Base-by-base conservation (phyloP, 176 grass and related monocot genomes). In the Bromus sterilis region DNA sequence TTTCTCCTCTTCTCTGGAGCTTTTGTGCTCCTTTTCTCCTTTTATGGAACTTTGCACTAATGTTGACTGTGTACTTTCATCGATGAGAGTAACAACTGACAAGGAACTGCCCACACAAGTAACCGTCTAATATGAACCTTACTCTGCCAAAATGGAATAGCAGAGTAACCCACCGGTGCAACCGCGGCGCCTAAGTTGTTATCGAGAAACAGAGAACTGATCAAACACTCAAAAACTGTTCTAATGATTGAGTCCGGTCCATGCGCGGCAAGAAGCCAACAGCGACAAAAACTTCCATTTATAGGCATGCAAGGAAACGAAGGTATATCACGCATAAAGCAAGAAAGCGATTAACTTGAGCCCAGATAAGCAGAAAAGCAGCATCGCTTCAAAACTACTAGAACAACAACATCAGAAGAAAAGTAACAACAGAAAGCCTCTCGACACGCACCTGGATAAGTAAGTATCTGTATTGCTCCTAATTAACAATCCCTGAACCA, bases 301-400 rank as follows among this genome's bases (percentile, higher is more conserved):
- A 42, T 42, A 43, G 69, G 42, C 53, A 76, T 63, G 53, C 77
- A 89, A 55, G 80, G 80, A 12, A 56, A 40, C 13, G 2, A 55
- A 46, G 2, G 68, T 40, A 64, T 51, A 37, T 49, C 36, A n/a
- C 23, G 13, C 15, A 56, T 75, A 80, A 80, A 89, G 62, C 33
- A 84, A 89, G 71, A 85, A 71, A 89, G 24, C 40, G 59, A 62
- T 30, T 36, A 69, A 15, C 63, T 30, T 81, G 23, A 61, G 32
- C 40, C 40, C 25, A 18, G 20, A 61, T 34, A 20, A 70, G 40
- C 28, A 68, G 59, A 87, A 80, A 87, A 56, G 37, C 11, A 30
- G 24, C 8, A 67, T 11, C 44, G 20, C 20, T 29, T 49, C 31
- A 43, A 73, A 74, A 84, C n/a, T 42, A 84, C n/a, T 42, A 15